These are phyloP conservation scores for Penicillium sclerotigenum DNA, from an alignment of 2,329 filamentous ascomycete species.

Conservation along the genomic window DNA sequence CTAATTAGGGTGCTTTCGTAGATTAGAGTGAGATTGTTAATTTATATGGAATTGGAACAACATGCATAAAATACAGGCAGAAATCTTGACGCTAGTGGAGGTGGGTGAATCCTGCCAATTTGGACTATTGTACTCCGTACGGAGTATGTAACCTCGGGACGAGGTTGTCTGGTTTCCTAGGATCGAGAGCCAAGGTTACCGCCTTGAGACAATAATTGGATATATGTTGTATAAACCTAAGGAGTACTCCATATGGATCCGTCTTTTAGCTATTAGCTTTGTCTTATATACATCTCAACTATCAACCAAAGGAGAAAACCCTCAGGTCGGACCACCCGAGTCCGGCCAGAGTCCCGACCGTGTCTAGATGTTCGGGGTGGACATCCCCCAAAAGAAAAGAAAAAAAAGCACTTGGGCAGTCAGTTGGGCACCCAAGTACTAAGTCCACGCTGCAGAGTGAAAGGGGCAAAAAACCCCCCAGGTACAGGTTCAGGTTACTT, in stretches of 20 bases:
- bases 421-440: neutral
- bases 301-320: neutral
- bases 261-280: neutral
- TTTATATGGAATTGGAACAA: too few species aligned
- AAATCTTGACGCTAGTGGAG: too few species aligned
- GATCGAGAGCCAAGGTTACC: neutral
- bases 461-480: neutral
- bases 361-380: neutral
- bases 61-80: too few species aligned
- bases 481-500: neutral
- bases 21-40: too few species aligned
- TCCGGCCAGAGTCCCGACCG: neutral
- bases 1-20: too few species aligned
- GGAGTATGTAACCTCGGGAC: neutral
- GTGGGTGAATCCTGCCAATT: too few species aligned
- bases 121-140: too few species aligned
- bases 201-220: neutral
- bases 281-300: neutral
- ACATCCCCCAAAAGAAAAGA: neutral
- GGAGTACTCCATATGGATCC: neutral
- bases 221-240: neutral
- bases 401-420: neutral
- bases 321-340: neutral
- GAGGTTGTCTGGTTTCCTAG: neutral
- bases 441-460: neutral